Evolutionary conservation across 805 yeast species (phyloP), one percentile per base, ranked within the genome.

Genomic region (Hanseniaspora vineae): DNA sequence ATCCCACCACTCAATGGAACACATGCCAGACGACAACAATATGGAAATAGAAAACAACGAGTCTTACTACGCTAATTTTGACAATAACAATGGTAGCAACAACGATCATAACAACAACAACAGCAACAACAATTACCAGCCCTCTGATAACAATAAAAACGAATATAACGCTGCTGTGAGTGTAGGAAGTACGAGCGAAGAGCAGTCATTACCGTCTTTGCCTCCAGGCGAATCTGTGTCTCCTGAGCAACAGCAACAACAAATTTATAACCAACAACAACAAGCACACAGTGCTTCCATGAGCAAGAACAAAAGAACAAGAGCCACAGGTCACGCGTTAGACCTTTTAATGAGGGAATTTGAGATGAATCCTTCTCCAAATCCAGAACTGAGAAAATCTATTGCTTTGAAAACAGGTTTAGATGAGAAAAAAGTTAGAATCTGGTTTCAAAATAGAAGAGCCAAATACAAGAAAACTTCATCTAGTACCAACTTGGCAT

Each of bases 371-470:
- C 82, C 85, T 31, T 84, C 82, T 54, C 96, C 96, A 0, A 70
- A 77, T 31, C 78, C 89, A 0, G 81, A 81, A 39, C 74, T 75
- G 48, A 68, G 96, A 39, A 80, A 80, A 57, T 74, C 71, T 31
- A 78, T 88, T 37, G 78, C 92, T 39, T 77, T 73, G 2, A 72
- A 72, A 51, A 84, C 94, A 1, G 84, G 81, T 17, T 81, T 87
- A 84, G 77, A 88, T 13, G 96, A 88, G 56, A 75, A 92, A 52
- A 85, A 89, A 13, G 95, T 88, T 2, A 72, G 95, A 48, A 88
- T 88, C 42, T 88, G 96, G 96, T 88, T 86, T 58, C 97, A 88
- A 62, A 87, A 87, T 60, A 69, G 89, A 55, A 68, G 97, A 52
- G 92, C 92, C 18, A 84, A 84, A 60, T 72, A 78, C 42, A 71